These are phyloP conservation scores for Leptomonas pyrrhocoris DNA, from an alignment of 208 protist species.

Conservation along the genomic window DNA sequence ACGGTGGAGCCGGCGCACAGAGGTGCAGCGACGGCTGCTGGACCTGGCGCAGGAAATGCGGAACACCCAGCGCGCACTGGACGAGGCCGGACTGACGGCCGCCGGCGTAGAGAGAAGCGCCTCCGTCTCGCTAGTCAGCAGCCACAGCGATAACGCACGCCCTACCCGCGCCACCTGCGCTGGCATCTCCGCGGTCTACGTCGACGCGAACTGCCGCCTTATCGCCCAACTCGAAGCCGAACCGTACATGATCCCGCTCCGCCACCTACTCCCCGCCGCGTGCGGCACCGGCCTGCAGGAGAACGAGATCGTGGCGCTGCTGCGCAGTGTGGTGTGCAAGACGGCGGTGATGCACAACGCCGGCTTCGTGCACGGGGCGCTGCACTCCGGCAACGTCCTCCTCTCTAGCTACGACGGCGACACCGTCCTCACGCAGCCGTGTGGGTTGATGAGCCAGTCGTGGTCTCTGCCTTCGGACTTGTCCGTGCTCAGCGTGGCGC, in stretches of 20 bases:
- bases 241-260: slow-evolving; percentile 58
- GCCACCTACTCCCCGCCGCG: slow-evolving; percentile 60
- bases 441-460: slow-evolving; percentile 49
- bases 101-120: slow-evolving; percentile 1
- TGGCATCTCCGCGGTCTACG: slow-evolving; percentile 51
- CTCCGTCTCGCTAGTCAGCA: neutral
- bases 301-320: slow-evolving; percentile 47
- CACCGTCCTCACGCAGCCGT: slow-evolving; percentile 55
- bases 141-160: neutral
- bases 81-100: slow-evolving; percentile 26
- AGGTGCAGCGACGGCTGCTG: slow-evolving; percentile 23
- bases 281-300: slow-evolving; percentile 32
- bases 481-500: slow-evolving; percentile 33
- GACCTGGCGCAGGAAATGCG: slow-evolving; percentile 29
- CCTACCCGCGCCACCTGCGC: slow-evolving; percentile 39
- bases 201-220: slow-evolving; percentile 66
- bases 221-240: slow-evolving; percentile 69
- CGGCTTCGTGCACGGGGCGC: slow-evolving; percentile 70
- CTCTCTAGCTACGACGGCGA: slow-evolving; percentile 75
- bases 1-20: slow-evolving; percentile 19
- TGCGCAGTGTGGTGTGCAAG: slow-evolving; percentile 57
- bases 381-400: slow-evolving; percentile 82
- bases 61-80: slow-evolving; percentile 23
- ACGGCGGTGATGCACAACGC: slow-evolving; percentile 54
- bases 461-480: slow-evolving; percentile 24